Percentiles rank a stretch among this genome's conserved stretches.
phyloP scores from a whole-genome alignment of 495 filamentous ascomycete genomes.

The Hyaloscypha finlandica region DNA sequence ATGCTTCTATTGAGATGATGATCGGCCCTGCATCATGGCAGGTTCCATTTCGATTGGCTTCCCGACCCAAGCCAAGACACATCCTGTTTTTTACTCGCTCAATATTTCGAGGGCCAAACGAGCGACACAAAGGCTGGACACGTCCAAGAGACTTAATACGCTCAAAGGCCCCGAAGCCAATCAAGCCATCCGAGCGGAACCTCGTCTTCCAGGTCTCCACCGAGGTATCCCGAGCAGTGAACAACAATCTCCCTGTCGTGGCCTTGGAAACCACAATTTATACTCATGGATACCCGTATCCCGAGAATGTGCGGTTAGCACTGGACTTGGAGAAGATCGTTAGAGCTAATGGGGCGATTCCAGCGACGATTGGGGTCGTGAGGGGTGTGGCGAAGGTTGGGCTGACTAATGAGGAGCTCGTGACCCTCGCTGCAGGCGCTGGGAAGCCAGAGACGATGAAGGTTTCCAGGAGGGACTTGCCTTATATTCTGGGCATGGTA shows the following conservation, averaged over 20 bases:
- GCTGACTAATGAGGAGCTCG: conserved; percentile 66
- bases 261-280: conserved; percentile 90
- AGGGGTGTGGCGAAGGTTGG: conserved; percentile 82
- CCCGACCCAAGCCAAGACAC: neutral
- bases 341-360: conserved; percentile 78
- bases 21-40: neutral
- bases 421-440: conserved; percentile 66
- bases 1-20: conserved; percentile 2
- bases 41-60: neutral
- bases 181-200: neutral
- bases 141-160: neutral
- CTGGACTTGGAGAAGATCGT: conserved; percentile 72
- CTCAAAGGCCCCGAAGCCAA: neutral
- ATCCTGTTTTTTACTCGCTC: neutral
- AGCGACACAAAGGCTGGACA: neutral
- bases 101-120: neutral
- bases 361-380: conserved; percentile 88
- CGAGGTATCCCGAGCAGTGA: conserved; percentile 77
- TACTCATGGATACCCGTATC: conserved; percentile 75
- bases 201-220: conserved; percentile 60
- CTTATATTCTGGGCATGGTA: conserved; percentile 80
- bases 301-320: conserved; percentile 74
- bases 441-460: conserved; percentile 68
- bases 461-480: conserved; percentile 82
- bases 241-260: conserved; percentile 75